phyloP scores from a whole-genome alignment of 225 moss, liverwort and hornwort species.

The Anthoceros angustus region DNA sequence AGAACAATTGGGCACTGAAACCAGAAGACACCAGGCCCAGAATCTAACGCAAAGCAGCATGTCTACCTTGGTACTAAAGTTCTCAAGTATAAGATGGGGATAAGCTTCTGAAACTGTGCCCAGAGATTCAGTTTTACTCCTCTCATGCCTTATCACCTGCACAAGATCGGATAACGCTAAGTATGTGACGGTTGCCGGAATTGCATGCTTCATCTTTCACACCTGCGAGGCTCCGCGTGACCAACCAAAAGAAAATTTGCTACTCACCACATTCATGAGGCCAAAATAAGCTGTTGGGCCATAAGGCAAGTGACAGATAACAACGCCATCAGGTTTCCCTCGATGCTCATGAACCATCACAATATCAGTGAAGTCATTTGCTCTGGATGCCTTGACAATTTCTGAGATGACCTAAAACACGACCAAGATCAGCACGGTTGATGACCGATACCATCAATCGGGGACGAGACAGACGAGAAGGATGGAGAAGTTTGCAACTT shows the following conservation, averaged over 20 bases:
- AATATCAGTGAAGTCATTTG: constrained; percentile 77
- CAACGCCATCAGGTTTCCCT: constrained; percentile 86
- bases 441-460: background rate
- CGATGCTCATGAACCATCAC: constrained; percentile 96
- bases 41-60: background rate
- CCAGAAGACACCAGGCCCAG: background rate
- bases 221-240: background rate
- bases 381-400: constrained; percentile 81
- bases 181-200: no score
- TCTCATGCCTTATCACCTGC: constrained; percentile 84
- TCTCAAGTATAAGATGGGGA: constrained; percentile 83
- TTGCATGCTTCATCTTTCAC: background rate
- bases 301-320: constrained; percentile 84
- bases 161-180: background rate
- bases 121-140: constrained; percentile 59
- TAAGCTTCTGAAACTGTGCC: constrained; percentile 97
- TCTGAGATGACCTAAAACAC: constrained; percentile 57
- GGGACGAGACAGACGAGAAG: background rate
- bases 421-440: background rate
- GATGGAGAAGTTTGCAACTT: constrained; percentile 4
- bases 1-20: background rate
- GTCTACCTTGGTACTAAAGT: constrained; percentile 52
- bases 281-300: constrained; percentile 97
- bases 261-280: constrained; percentile 77
- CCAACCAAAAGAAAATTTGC: background rate